Conservation (phyloP, 208 protist species). For the Tritrichomonas foetus region DNA sequence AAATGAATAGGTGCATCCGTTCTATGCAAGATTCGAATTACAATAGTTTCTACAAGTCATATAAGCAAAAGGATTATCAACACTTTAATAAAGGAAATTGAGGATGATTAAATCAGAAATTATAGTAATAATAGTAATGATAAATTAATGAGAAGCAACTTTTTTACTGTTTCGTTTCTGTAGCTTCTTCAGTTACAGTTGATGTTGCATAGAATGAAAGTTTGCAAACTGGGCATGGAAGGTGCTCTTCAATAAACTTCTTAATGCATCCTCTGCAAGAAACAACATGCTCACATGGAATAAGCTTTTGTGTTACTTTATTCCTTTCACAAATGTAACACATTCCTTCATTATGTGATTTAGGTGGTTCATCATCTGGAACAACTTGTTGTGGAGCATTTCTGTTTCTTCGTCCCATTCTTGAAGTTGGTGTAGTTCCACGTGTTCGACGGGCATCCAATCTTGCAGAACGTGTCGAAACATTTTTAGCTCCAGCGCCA, state of each 20-base stretch:
- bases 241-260: not conserved
- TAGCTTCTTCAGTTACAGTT: too few species aligned
- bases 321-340: not conserved
- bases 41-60: too few species aligned
- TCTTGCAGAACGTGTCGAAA: not conserved
- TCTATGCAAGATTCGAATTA: too few species aligned
- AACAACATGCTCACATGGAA: not conserved
- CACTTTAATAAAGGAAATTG: too few species aligned
- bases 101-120: too few species aligned
- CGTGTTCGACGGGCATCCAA: not conserved
- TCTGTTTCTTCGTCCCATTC: not conserved
- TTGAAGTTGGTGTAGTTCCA: not conserved
- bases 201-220: not conserved
- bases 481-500: too few species aligned
- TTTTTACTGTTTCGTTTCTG: too few species aligned
- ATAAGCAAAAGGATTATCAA: too few species aligned
- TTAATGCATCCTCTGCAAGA: constrained; percentile 10
- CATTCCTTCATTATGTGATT: not conserved
- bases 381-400: not conserved
- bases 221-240: not conserved
- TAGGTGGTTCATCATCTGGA: too few species aligned
- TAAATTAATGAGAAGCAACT: too few species aligned
- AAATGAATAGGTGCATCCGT: too few species aligned
- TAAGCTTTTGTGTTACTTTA: constrained; percentile 28
- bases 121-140: too few species aligned